phyloP scores from a whole-genome alignment of 1,139 yeast species.

The Taphrina wiesneri region DNA sequence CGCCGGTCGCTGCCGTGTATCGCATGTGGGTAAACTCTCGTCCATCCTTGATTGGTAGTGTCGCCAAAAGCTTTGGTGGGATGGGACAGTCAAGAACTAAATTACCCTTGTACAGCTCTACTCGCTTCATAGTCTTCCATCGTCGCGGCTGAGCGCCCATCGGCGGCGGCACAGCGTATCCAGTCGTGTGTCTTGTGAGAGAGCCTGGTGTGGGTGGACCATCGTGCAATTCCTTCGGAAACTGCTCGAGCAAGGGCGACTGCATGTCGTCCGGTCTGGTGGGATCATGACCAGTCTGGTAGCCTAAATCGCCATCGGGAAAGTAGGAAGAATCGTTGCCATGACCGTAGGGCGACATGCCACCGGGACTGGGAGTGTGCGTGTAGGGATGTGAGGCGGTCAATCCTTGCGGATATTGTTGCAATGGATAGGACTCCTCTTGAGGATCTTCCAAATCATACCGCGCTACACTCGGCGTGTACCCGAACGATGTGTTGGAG shows the following conservation, averaged over 20 bases:
- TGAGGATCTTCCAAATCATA: constrained; percentile 5
- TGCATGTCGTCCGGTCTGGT: constrained; percentile 16
- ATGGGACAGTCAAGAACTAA: constrained; percentile 79
- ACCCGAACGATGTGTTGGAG: background rate
- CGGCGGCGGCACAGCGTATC: constrained; percentile 13
- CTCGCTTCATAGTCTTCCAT: constrained; percentile 52
- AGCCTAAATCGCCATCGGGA: constrained; percentile 19
- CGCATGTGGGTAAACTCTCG: constrained; percentile 76
- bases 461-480: background rate
- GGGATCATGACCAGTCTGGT: background rate
- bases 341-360: constrained; percentile 21
- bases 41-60: constrained; percentile 56
- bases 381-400: constrained; percentile 15
- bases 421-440: constrained; percentile 29
- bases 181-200: background rate
- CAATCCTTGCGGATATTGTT: constrained; percentile 18
- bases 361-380: constrained; percentile 25
- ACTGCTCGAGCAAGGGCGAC: constrained; percentile 20
- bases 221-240: constrained; percentile 12
- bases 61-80: constrained; percentile 59
- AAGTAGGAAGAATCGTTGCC: constrained; percentile 20
- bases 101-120: constrained; percentile 66
- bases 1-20: constrained; percentile 79
- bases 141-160: constrained; percentile 43
- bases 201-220: constrained; percentile 13